Base-by-base conservation (phyloP, 1,284 basidiomycete species). In the Pseudozyma flocculosa region DNA sequence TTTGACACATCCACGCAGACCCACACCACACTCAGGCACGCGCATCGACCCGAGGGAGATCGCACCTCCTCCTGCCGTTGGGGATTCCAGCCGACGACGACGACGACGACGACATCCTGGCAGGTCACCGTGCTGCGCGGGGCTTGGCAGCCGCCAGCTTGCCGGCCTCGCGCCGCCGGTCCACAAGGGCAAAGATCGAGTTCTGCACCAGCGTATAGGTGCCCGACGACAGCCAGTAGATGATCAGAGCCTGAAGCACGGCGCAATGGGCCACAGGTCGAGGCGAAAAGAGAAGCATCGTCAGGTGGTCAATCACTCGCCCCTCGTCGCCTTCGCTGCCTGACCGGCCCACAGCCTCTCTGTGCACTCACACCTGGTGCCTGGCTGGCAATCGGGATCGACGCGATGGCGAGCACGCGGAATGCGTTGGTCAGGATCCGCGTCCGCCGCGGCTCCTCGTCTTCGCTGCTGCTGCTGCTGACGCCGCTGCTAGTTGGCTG, bases 141-240 rank as follows among this genome's bases (percentile, higher is more conserved):
- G 26, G 26, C 26, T 29, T 29, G 26, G 7, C 7, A 29, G 26
- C 11, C 26, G 11, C 7, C 26, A 29, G 7, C 26, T 65, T 18
- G 45, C 52, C 48, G 41, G 71, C 49, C 23, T 41, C 51, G 42
- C 43, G 26, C 26, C 63, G 46, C 45, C 68, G 48, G 53, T 72
- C 55, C 48, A 75, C 43, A 32, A 73, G 44, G 45, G 70, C 70
- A 29, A 92, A 82, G n/a, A 83, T 63, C 83, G 86, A 87, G 8
- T 88, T 88, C 74, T 92, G 89, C 17, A 87, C 56, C 21, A 93
- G 80, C 34, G 90, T 90, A 73, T 88, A 89, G 18, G 84, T 78
- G 22, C 90, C 87, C 8, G 89, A 92, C 5, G 88, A 86, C 3
- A 88, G 81, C 90, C 90, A 93, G 74, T 90, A 92, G 18, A 92